phyloP scores from a whole-genome alignment of 139 green algal species.

The Tetraselmis striata region DNA sequence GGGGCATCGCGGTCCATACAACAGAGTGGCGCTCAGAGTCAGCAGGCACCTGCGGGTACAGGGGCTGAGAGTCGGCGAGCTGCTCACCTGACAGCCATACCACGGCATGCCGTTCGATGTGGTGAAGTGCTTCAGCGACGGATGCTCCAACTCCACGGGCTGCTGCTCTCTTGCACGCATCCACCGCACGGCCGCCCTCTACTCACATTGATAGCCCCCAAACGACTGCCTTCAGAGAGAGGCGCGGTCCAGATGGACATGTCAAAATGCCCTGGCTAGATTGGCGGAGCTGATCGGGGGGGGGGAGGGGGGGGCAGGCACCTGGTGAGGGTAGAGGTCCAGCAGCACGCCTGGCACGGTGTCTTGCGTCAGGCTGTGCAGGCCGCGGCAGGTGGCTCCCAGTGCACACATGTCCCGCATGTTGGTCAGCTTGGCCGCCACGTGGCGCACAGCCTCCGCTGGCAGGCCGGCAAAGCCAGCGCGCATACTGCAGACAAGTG shows the following conservation, averaged over 20 bases:
- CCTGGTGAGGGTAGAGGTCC: constrained; percentile 57
- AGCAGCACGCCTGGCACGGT: constrained; percentile 48
- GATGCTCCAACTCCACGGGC: constrained; percentile 16
- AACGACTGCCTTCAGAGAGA: too few relatives aligned
- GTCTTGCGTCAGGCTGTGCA: constrained; percentile 25
- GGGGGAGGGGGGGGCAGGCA: not conserved
- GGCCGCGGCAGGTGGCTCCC: constrained; percentile 25
- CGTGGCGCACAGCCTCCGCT: not conserved
- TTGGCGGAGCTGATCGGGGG: too few relatives aligned
- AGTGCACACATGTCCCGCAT: constrained; percentile 17
- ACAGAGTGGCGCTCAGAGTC: too few relatives aligned
- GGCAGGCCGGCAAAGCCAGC: not conserved
- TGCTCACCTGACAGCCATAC: constrained; percentile 9
- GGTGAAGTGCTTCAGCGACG: constrained; percentile 25
- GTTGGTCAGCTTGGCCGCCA: not conserved
- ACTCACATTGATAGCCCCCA: too few relatives aligned
- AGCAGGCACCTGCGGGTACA: too few relatives aligned
- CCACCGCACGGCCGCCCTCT: constrained; percentile 56
- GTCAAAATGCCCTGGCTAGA: too few relatives aligned
- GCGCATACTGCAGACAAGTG: not conserved
- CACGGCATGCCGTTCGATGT: constrained; percentile 19
- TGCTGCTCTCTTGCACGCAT: constrained; percentile 52
- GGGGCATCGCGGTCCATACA: too few relatives aligned
- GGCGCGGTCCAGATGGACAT: too few relatives aligned
- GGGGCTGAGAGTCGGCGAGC: too few relatives aligned